These are phyloP conservation scores for Aureobasidium pullulans DNA, from an alignment of 2,329 filamentous ascomycete species.

Conservation along the genomic window DNA sequence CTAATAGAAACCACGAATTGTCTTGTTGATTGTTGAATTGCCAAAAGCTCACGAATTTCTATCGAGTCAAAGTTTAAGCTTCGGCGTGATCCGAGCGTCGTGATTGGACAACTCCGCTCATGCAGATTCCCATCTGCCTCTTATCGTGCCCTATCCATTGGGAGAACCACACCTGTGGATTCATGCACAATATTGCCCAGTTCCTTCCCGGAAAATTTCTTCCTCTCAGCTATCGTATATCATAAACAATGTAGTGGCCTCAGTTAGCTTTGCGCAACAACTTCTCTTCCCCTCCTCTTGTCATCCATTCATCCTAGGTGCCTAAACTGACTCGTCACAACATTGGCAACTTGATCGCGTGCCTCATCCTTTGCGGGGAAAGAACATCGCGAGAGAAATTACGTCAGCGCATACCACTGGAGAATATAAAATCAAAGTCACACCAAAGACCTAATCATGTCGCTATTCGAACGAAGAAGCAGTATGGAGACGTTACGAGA, in stretches of 20 bases:
- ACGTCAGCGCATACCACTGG: conserved; percentile 3
- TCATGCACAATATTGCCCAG: not conserved
- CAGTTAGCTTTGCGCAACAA: not conserved
- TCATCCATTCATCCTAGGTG: not conserved
- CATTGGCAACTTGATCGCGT: conserved; percentile 6
- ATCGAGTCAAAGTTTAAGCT: not conserved
- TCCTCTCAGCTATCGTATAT: not conserved
- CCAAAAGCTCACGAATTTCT: not conserved
- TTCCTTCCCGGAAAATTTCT: conserved; percentile 1
- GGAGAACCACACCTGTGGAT: not conserved
- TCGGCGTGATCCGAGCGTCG: not conserved
- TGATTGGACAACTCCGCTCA: not conserved
- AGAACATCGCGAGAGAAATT: not conserved
- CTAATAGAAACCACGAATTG: conserved; percentile 10
- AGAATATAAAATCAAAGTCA: not conserved
- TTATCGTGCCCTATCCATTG: conserved; percentile 9
- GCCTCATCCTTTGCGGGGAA: conserved; percentile 11
- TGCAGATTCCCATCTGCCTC: not conserved
- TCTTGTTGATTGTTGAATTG: not conserved
- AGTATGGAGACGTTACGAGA: conserved; percentile 12
- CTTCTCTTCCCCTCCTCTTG: not conserved
- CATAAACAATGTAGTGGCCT: conserved; percentile 9
- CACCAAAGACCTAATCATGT: not conserved
- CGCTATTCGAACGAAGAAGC: conserved; percentile 11
- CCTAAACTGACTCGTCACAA: conserved; percentile 6